Evolutionary conservation across 345 rosid genomes (phyloP).

Genomic region (Sapria himalayana): DNA sequence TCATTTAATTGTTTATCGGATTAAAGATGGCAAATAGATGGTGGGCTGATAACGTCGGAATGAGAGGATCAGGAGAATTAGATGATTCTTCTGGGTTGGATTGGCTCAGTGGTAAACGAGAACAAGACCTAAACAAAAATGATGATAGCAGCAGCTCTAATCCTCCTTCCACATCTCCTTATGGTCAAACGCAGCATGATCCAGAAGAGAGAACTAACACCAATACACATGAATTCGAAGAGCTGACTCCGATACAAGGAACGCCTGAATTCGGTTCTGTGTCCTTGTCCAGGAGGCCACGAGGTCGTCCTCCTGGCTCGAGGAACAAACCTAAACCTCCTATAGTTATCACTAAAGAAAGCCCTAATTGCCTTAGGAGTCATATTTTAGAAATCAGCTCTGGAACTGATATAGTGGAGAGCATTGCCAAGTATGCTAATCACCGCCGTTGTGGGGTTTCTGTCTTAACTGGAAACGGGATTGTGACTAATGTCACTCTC

Average conservation of each 20-base stretch:
- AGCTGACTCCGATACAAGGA: slow-evolving; percentile 12
- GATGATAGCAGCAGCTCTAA: slow-evolving; percentile 15
- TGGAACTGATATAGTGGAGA: slow-evolving; percentile 51
- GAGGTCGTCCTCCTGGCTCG: slow-evolving; percentile 82
- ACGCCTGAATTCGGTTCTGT: slow-evolving; percentile 25
- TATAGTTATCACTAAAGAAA: slow-evolving; percentile 54
- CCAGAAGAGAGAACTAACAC: slow-evolving; percentile 27
- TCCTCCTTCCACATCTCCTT: slow-evolving; percentile 11
- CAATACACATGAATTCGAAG: slow-evolving; percentile 11
- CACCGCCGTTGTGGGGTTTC: slow-evolving; percentile 67
- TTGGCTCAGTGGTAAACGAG: slow-evolving; percentile 25
- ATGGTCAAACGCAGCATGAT: slow-evolving; percentile 9
- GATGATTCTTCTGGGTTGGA: slow-evolving; percentile 12
- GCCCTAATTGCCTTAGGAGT: slow-evolving; percentile 68
- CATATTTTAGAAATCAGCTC: slow-evolving; percentile 62
- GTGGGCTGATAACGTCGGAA: slow-evolving; percentile 64
- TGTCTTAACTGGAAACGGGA: slow-evolving; percentile 56
- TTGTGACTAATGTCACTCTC: slow-evolving; percentile 53
- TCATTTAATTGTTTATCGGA: slow-evolving; percentile 1
- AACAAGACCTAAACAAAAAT: slow-evolving; percentile 27
- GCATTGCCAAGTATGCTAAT: slow-evolving; percentile 40
- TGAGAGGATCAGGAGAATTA: slow-evolving; percentile 40
- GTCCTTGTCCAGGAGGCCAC: slow-evolving; percentile 39
- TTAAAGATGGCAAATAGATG: slow-evolving; percentile 56
- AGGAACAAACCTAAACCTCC: slow-evolving; percentile 71